Conservation (phyloP, 2,329 filamentous ascomycete genomes). For the Calycina herbarum region DNA sequence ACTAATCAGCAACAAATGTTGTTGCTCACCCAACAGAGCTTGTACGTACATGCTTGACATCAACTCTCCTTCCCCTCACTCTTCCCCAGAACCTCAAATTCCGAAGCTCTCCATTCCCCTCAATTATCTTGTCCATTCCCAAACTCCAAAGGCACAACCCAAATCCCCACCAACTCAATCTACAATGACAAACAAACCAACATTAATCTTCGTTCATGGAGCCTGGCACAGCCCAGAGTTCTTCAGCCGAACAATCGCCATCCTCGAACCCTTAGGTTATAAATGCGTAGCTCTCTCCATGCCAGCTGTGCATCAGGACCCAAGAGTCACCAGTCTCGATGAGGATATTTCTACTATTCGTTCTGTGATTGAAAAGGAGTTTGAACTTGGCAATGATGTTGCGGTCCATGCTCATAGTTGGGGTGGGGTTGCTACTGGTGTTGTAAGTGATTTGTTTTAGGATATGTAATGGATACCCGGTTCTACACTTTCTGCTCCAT, state of each 20-base stretch:
- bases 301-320: conserved; percentile 16
- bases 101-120: too few relatives aligned
- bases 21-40: too few relatives aligned
- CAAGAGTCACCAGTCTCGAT: conserved; percentile 19
- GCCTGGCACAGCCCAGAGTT: conserved; percentile 25
- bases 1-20: too few relatives aligned
- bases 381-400: conserved; percentile 40
- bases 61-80: too few relatives aligned
- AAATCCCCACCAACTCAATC: not conserved
- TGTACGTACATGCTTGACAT: too few relatives aligned
- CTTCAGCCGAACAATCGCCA: conserved; percentile 21
- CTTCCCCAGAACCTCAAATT: too few relatives aligned
- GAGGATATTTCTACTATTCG: conserved; percentile 23
- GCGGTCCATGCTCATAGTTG: conserved; percentile 43
- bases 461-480: too few relatives aligned
- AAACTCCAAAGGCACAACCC: too few relatives aligned
- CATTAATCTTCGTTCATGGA: conserved; percentile 25
- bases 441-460: conserved; percentile 23
- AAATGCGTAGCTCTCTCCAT: conserved; percentile 23
- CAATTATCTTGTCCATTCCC: too few relatives aligned
- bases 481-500: too few relatives aligned
- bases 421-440: conserved; percentile 39
- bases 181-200: conserved; percentile 18
- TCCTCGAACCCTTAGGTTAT: conserved; percentile 24
- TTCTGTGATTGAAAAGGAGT: conserved; percentile 20